phyloP scores from a whole-genome alignment of 1,284 basidiomycete genomes.

The Rhodotorula sp. region DNA sequence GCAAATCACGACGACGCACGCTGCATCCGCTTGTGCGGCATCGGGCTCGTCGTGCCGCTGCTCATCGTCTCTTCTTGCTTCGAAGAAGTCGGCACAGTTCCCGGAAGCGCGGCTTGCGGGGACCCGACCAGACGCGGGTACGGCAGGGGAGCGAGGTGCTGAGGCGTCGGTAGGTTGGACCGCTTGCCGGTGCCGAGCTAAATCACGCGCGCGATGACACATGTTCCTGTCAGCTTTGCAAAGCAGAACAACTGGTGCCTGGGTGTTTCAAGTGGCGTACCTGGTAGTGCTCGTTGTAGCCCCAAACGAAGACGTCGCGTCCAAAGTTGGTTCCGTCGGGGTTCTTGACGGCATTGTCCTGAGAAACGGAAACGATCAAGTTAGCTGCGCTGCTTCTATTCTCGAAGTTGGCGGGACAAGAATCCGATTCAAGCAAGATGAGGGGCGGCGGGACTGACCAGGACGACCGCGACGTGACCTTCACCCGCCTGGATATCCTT shows the following conservation, averaged over 20 bases:
- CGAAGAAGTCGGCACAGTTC: slow-evolving; percentile 5
- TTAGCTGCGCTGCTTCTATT: not conserved
- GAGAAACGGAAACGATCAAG: not conserved
- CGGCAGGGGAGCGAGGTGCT: slow-evolving; percentile 56
- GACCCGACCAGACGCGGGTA: slow-evolving; percentile 41
- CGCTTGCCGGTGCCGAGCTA: slow-evolving; percentile 84
- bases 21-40: slow-evolving; percentile 53
- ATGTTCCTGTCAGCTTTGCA: slow-evolving; percentile 5
- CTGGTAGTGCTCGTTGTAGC: slow-evolving; percentile 49
- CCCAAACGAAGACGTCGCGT: slow-evolving; percentile 58
- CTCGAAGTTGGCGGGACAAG: no score
- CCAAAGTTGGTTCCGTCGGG: slow-evolving; percentile 55
- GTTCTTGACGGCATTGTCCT: slow-evolving; percentile 57
- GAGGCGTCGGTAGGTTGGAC: slow-evolving; percentile 68
- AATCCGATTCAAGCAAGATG: no score
- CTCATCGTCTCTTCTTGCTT: not conserved
- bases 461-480: slow-evolving; percentile 67
- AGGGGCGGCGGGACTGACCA: slow-evolving; percentile 49
- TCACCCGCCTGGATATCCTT: slow-evolving; percentile 65
- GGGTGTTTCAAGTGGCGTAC: slow-evolving; percentile 15
- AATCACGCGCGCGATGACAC: slow-evolving; percentile 38
- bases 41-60: slow-evolving; percentile 44
- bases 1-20: slow-evolving; percentile 50
- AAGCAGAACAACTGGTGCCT: not conserved
- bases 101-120: slow-evolving; percentile 31